Evolutionary conservation across 176 grass and related monocot genomes (phyloP), one percentile per base, ranked within the genome.

Genomic region (Triticum dicoccoides): DNA sequence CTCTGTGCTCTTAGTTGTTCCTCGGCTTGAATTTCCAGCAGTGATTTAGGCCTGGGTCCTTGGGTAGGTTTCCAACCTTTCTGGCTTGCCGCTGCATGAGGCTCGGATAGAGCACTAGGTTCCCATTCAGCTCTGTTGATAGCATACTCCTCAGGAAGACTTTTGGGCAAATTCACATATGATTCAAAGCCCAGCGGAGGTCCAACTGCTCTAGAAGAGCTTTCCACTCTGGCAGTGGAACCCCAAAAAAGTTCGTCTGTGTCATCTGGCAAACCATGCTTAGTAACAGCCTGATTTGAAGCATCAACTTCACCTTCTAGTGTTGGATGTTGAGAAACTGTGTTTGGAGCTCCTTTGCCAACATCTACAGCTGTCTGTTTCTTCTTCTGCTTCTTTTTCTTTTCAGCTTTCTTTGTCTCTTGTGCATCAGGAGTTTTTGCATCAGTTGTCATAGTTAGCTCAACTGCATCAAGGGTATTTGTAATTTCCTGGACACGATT

Each of bases 351-450:
- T 84, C 77, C 91, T 91, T 89, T 95, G 41, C 84, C 79, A 89
- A 56, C 73, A 85, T 95, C 91, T 77, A 64, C 56, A 80, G 51
- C 76, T 80, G 82, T 51, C 33, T 93, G 87, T 87, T 90, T 84
- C 76, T 93, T 95, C 78, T 97, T 99, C 86, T 94, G 97, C 80
- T 92, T 97, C 89, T 84, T 99, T 91, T 99, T 99, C 87, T 99
- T 99, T 66, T 99, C 97, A 61, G 97, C 12, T 83, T 92, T 97
- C 83, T 97, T 97, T 7, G 73, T 65, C 81, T 96, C 92, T 33
- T 77, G 90, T 85, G 47, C 64, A 77, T 91, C 92, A 81, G 81
- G 25, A 78, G 52, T 65, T 67, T 84, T 91, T 58, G 78, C 82
- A 78, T 95, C 91, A 33, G 73, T 81, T 79, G 56, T 33, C 58